phyloP scores from a whole-genome alignment of 1,139 yeast species.

The Pichia sp. region DNA sequence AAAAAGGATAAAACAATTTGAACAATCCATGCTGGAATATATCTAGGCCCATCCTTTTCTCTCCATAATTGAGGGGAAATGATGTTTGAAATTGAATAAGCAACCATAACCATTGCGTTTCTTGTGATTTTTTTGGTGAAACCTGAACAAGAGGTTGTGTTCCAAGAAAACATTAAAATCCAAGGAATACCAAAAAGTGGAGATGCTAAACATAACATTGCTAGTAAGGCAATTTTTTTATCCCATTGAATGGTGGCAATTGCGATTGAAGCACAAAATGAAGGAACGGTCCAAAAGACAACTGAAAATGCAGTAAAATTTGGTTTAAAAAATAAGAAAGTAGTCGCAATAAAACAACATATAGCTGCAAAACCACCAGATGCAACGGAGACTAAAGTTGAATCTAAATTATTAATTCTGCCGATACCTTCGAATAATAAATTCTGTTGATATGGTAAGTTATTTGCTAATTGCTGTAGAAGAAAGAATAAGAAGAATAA shows the following conservation, averaged over 20 bases:
- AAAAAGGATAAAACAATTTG: slow-evolving; percentile 44
- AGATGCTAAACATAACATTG: slow-evolving; percentile 36
- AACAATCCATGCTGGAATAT: slow-evolving; percentile 46
- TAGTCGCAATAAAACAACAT: slow-evolving; percentile 22
- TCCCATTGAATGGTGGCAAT: slow-evolving; percentile 38
- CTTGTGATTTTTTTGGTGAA: slow-evolving; percentile 38
- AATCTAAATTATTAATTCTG: slow-evolving; percentile 34
- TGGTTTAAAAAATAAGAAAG: slow-evolving; percentile 17
- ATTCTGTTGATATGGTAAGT: slow-evolving; percentile 38
- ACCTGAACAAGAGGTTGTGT: slow-evolving; percentile 33
- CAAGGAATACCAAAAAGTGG: slow-evolving; percentile 38
- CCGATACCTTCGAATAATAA: slow-evolving; percentile 34
- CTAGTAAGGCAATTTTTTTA: slow-evolving; percentile 38
- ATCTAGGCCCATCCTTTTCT: slow-evolving; percentile 36
- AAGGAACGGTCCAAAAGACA: slow-evolving; percentile 37
- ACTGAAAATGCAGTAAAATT: slow-evolving; percentile 33
- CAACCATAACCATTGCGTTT: slow-evolving; percentile 35
- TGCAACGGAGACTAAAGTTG: slow-evolving; percentile 45
- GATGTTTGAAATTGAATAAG: slow-evolving; percentile 37
- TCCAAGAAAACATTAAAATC: slow-evolving; percentile 38
- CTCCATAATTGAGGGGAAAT: slow-evolving; percentile 43
- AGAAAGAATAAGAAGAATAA: slow-evolving; percentile 32
- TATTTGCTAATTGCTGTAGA: slow-evolving; percentile 36
- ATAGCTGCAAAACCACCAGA: slow-evolving; percentile 23
- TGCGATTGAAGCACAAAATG: slow-evolving; percentile 40